phyloP scores from a whole-genome alignment of 352 stramenopile genomes.

The Pilasporangium apinafurcum region DNA sequence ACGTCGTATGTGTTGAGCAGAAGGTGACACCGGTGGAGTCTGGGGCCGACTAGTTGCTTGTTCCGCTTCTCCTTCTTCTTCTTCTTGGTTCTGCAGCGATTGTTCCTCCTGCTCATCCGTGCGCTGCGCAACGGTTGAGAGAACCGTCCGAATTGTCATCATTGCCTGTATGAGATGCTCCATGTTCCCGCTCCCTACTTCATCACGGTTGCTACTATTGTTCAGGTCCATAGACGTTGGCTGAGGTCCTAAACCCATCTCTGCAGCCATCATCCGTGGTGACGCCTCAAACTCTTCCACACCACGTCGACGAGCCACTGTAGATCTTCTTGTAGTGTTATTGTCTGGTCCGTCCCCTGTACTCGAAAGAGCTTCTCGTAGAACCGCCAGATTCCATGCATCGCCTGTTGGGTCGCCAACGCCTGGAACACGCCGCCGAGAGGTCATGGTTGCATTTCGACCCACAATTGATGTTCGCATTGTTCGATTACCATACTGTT shows the following conservation, averaged over 20 bases:
- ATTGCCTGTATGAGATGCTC: conserved; percentile 54
- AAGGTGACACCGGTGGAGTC: conserved; percentile 1
- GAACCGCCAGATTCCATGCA: conserved; percentile 55
- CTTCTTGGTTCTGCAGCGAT: background rate
- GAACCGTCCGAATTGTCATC: conserved; percentile 41
- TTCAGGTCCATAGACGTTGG: background rate
- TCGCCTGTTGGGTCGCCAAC: conserved; percentile 17
- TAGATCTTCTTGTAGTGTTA: background rate
- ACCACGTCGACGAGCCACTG: conserved; percentile 9
- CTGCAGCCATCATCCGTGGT: conserved; percentile 15
- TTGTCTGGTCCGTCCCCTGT: background rate
- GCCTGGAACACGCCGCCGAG: conserved; percentile 8
- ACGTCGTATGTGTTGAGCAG: conserved; percentile 8
- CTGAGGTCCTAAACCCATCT: conserved; percentile 15
- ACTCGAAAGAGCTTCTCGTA: conserved; percentile 37
- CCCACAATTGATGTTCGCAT: too few relatives aligned
- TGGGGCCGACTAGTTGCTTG: background rate
- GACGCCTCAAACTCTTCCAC: conserved; percentile 20
- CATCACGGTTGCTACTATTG: background rate
- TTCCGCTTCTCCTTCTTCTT: background rate
- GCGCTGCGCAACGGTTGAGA: conserved; percentile 25
- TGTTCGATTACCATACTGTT: background rate
- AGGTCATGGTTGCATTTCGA: conserved; percentile 5
- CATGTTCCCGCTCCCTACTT: conserved; percentile 16
- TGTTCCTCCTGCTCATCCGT: background rate